Conservation (phyloP, 306 rosid species). For the Quercus aquifolioides region DNA sequence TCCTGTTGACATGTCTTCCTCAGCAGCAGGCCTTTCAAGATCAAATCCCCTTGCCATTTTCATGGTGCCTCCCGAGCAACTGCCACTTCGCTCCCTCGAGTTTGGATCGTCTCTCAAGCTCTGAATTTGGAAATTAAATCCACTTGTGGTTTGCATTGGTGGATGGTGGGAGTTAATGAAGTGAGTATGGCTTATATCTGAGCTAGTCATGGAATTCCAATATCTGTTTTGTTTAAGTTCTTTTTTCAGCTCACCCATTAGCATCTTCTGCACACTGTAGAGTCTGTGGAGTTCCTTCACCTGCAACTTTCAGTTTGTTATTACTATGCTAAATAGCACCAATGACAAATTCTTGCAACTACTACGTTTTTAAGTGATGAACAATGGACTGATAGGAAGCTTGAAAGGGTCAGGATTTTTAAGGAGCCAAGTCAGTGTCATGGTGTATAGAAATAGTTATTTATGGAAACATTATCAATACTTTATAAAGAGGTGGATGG, state of each 20-base stretch:
- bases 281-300: slow-evolving; percentile 80
- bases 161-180: slow-evolving; percentile 32
- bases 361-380: slow-evolving; percentile 9
- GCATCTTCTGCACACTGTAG: slow-evolving; percentile 71
- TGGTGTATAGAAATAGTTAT: not conserved
- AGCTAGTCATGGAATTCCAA: slow-evolving; percentile 35
- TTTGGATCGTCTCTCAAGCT: slow-evolving; percentile 48
- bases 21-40: slow-evolving; percentile 66
- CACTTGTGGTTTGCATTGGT: slow-evolving; percentile 23
- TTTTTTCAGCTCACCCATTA: slow-evolving; percentile 60
- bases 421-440: not conserved
- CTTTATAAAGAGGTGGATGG: not conserved
- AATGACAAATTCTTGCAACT: not conserved
- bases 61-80: slow-evolving; percentile 63
- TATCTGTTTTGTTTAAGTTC: slow-evolving; percentile 37
- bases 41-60: slow-evolving; percentile 61
- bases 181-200: slow-evolving; percentile 31
- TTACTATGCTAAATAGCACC: slow-evolving; percentile 1
- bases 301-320: slow-evolving; percentile 42
- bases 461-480: not conserved
- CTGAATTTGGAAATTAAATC: slow-evolving; percentile 33
- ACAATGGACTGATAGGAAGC: not conserved
- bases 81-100: slow-evolving; percentile 72
- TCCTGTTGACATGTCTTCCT: slow-evolving; percentile 43
- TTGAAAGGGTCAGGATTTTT: not conserved